Percentiles rank a stretch among this genome's conserved stretches.
These are phyloP conservation scores for Kluyveromyces starmeri DNA, from an alignment of 805 yeast genomes.

Conservation along the genomic window DNA sequence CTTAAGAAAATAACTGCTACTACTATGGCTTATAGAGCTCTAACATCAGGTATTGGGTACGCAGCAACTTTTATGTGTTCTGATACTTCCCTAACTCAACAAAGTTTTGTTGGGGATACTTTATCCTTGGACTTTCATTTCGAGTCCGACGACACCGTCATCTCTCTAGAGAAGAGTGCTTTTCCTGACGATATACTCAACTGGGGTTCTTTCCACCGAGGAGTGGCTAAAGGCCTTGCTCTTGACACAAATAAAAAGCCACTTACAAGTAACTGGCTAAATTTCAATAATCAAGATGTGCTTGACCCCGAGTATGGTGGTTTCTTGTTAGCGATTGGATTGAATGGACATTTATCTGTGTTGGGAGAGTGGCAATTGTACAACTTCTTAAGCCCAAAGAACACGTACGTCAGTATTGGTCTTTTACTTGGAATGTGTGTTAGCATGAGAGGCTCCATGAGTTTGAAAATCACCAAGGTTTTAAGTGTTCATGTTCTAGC, in stretches of 20 bases:
- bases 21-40: slow-evolving; percentile 58
- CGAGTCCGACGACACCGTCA: slow-evolving; percentile 49
- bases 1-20: slow-evolving; percentile 51
- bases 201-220: slow-evolving; percentile 92
- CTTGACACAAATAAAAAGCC: slow-evolving; percentile 61
- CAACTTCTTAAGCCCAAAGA: slow-evolving; percentile 85
- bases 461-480: slow-evolving; percentile 79
- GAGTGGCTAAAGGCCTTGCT: slow-evolving; percentile 78
- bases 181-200: slow-evolving; percentile 42
- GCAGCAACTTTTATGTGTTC: slow-evolving; percentile 6
- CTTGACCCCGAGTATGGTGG: slow-evolving; percentile 88
- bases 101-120: neutral
- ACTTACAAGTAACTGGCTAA: slow-evolving; percentile 76
- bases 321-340: slow-evolving; percentile 81
- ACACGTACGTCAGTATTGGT: slow-evolving; percentile 76
- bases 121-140: slow-evolving; percentile 31
- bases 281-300: slow-evolving; percentile 66
- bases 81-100: neutral
- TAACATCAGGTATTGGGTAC: slow-evolving; percentile 36
- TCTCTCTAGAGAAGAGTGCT: slow-evolving; percentile 47
- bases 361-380: slow-evolving; percentile 96
- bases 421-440: slow-evolving; percentile 89
- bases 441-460: slow-evolving; percentile 73
- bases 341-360: slow-evolving; percentile 75
- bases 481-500: slow-evolving; percentile 91